Conservation (phyloP, 2,329 filamentous ascomycete species). For the Cladophialophora chaetospira region DNA sequence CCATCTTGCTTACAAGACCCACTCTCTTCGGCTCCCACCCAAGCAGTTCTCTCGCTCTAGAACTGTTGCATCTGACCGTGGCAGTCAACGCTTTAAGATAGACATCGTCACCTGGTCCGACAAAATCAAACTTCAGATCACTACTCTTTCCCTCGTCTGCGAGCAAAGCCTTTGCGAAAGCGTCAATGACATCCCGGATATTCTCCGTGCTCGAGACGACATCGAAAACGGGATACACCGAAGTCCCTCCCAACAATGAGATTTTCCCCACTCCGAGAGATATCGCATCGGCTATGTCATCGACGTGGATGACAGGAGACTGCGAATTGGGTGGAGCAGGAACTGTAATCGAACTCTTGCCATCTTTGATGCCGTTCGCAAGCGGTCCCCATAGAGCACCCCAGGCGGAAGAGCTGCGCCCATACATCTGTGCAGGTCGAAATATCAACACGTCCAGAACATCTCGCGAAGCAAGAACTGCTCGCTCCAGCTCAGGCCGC, state of each 20-base stretch:
- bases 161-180: neutral
- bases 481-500: neutral
- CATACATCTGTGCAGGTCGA: neutral
- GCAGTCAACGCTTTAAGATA: neutral
- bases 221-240: neutral
- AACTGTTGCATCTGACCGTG: neutral
- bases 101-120: neutral
- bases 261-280: neutral
- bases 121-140: neutral
- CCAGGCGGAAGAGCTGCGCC: neutral
- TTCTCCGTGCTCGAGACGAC: neutral
- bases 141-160: neutral
- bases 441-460: neutral
- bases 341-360: neutral
- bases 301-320: constrained; percentile 1
- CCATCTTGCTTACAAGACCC: neutral
- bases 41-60: neutral
- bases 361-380: neutral
- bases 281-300: neutral
- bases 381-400: neutral
- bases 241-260: neutral
- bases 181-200: neutral
- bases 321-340: neutral
- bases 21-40: neutral
- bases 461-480: neutral